Conservation (phyloP, 2,329 filamentous ascomycete species). For the Pyrenophora teres region DNA sequence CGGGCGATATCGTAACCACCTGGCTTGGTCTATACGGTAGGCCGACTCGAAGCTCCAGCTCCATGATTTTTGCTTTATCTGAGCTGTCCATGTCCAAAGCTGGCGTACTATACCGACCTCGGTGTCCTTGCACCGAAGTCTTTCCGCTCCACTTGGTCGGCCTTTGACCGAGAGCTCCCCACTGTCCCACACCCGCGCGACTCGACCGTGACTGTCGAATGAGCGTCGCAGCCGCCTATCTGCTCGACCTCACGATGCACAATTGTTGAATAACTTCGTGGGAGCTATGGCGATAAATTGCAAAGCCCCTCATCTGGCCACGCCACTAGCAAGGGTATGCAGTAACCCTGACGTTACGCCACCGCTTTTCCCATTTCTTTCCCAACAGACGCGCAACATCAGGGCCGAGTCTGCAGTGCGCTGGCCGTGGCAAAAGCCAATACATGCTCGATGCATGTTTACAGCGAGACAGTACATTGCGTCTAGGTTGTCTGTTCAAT, state of each 20-base stretch:
- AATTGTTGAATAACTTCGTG: constrained; percentile 34
- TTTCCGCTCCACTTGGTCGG: not conserved
- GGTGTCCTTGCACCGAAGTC: constrained; percentile 1
- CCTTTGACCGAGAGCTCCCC: not conserved
- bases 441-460: constrained; percentile 4
- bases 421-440: constrained; percentile 24
- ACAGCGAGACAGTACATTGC: not conserved
- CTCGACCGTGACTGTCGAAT: constrained; percentile 5
- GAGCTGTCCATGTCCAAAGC: not conserved
- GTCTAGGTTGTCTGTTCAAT: not conserved
- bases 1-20: not conserved
- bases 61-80: not conserved
- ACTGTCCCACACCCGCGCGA: constrained; percentile 2
- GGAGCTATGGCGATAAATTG: constrained; percentile 29
- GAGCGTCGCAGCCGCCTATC: constrained; percentile 4
- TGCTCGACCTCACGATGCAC: constrained; percentile 28
- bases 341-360: constrained; percentile 19
- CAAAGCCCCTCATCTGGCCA: constrained; percentile 27
- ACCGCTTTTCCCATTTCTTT: constrained; percentile 17
- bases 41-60: not conserved
- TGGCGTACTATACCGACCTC: not conserved
- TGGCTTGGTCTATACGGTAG: not conserved
- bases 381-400: constrained; percentile 29
- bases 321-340: constrained; percentile 22
- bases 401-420: constrained; percentile 7